These are phyloP conservation scores for Nepenthes gracilis DNA, from an alignment of 148 eudicot species.

Conservation along the genomic window DNA sequence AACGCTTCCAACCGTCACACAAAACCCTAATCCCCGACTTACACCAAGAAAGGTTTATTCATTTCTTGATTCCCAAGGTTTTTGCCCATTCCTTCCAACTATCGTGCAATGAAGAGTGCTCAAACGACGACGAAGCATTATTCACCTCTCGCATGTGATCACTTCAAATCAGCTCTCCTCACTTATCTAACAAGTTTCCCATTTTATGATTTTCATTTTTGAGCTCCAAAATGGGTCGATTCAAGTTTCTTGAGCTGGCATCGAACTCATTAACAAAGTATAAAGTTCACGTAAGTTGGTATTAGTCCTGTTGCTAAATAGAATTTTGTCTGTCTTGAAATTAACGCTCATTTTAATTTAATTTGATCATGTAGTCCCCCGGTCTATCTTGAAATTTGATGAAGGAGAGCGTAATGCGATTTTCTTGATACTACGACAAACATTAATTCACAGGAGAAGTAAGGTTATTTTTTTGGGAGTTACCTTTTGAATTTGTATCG, in stretches of 20 bases:
- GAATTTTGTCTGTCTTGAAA: too few relatives aligned
- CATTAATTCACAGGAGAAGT: constrained; percentile 1
- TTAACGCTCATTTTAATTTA: too few relatives aligned
- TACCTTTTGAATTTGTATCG: not conserved
- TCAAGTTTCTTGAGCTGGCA: not conserved
- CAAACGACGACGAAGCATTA: not conserved
- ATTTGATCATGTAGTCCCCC: too few relatives aligned
- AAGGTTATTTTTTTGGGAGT: not conserved
- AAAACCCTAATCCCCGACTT: not conserved
- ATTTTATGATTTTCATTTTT: too few relatives aligned
- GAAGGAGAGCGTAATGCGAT: not conserved
- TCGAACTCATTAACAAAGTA: not conserved
- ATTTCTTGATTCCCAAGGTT: not conserved
- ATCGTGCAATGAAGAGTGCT: not conserved
- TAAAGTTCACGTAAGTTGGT: not conserved
- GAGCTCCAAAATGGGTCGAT: not conserved
- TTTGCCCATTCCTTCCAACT: not conserved
- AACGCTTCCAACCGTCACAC: not conserved
- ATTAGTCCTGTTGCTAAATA: not conserved
- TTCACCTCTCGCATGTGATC: not conserved
- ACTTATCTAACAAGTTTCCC: not conserved
- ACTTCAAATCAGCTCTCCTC: not conserved
- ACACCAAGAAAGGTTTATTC: not conserved
- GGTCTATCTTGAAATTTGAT: not conserved
- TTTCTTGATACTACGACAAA: not conserved